Conservation (phyloP, 257 asterid species). For the Osmanthus fragrans region DNA sequence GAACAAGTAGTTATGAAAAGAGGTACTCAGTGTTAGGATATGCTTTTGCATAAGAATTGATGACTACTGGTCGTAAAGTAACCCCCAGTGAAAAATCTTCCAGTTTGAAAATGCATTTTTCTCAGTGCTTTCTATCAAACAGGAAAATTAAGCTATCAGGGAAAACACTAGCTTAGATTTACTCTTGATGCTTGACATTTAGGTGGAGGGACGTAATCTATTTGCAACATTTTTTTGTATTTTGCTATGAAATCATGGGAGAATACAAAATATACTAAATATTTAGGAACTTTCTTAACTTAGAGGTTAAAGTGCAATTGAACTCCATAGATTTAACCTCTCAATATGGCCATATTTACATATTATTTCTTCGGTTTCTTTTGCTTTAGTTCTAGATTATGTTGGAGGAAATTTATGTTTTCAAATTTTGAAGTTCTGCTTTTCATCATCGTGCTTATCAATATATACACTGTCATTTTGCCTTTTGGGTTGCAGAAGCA, state of each 20-base stretch:
- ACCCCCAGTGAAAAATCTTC: neutral
- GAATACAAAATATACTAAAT: neutral
- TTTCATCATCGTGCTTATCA: slow-evolving; percentile 11
- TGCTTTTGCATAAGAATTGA: neutral
- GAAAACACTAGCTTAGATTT: neutral
- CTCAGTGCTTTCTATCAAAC: neutral
- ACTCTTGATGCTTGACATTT: neutral
- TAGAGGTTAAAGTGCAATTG: neutral
- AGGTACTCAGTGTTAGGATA: neutral
- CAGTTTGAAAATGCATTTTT: neutral
- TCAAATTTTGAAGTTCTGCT: neutral
- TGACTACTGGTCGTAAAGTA: neutral
- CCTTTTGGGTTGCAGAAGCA: slow-evolving; percentile 59
- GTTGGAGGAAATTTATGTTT: slow-evolving; percentile 7
- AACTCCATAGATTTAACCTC: neutral
- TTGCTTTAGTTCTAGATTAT: neutral
- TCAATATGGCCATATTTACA: slow-evolving; percentile 5
- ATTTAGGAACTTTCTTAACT: neutral
- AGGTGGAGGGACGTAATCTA: neutral
- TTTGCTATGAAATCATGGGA: too few species aligned
- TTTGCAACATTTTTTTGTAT: too few species aligned
- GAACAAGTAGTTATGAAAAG: too few species aligned
- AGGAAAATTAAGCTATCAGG: neutral
- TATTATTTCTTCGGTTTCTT: neutral
- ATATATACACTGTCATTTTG: neutral